phyloP scores from a whole-genome alignment of 2,329 filamentous ascomycete genomes.

The Colletotrichum sp. region DNA sequence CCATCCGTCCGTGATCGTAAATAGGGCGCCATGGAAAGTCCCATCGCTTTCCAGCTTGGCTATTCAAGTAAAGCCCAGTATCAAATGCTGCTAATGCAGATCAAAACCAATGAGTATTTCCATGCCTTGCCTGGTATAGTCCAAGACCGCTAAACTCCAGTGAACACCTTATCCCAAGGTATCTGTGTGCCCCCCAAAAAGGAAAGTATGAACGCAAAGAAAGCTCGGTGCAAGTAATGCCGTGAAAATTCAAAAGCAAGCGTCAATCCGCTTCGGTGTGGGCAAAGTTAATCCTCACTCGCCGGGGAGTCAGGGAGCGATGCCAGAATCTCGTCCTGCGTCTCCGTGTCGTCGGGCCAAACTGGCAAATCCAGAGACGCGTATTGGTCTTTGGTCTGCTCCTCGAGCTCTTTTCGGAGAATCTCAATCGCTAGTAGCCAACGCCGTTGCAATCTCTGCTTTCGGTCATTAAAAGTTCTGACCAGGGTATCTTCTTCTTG shows the following conservation, averaged over 20 bases:
- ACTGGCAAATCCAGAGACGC: constrained; percentile 40
- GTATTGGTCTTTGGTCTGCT: constrained; percentile 46
- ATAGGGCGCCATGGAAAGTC: not conserved
- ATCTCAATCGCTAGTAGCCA: constrained; percentile 62
- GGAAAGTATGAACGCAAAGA: not conserved
- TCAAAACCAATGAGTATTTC: constrained; percentile 8
- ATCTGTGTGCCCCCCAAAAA: constrained; percentile 1
- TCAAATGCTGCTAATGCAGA: constrained; percentile 1
- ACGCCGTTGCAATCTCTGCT: constrained; percentile 47
- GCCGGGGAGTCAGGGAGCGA: constrained; percentile 4
- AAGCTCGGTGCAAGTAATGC: constrained; percentile 4
- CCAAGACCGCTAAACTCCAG: constrained; percentile 6
- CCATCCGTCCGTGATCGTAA: not conserved
- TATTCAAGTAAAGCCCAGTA: not conserved
- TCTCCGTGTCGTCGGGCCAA: constrained; percentile 43
- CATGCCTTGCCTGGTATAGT: constrained; percentile 11
- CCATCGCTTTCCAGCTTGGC: not conserved
- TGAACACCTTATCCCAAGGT: constrained; percentile 13
- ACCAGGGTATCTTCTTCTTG: constrained; percentile 56
- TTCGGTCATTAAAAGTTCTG: constrained; percentile 49
- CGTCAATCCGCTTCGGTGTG: not conserved
- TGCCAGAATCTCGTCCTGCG: constrained; percentile 13
- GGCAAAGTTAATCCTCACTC: constrained; percentile 3
- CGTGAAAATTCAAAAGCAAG: not conserved
- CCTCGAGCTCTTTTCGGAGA: constrained; percentile 57